A percentile compares a stretch with the other conserved stretches of the same genome.
Evolutionary conservation across 177 flowering plant species (phyloP).

Genomic region (Vitis hybrid): DNA sequence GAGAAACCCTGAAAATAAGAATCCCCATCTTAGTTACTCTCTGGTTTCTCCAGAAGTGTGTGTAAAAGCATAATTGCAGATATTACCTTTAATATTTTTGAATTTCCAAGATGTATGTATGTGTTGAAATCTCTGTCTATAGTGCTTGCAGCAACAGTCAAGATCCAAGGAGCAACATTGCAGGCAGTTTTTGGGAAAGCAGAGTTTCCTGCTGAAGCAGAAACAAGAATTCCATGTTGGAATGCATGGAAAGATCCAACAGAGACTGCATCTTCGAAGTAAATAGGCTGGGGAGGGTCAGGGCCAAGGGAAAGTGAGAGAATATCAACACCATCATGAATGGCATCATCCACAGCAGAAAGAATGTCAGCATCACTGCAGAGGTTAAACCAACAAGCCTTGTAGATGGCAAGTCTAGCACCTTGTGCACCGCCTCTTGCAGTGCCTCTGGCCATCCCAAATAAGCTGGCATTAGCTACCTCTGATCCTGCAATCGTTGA

Average conservation of each 20-base stretch:
- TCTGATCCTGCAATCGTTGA: slow-evolving; percentile 49
- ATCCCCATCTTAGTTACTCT: neutral
- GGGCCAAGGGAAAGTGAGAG: slow-evolving; percentile 52
- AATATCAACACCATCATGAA: slow-evolving; percentile 53
- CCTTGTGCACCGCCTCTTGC: slow-evolving; percentile 55
- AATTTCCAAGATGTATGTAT: slow-evolving; percentile 38
- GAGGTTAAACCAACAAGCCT: slow-evolving; percentile 46
- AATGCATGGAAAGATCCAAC: slow-evolving; percentile 60
- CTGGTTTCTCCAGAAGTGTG: too few species aligned
- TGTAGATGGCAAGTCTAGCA: slow-evolving; percentile 64
- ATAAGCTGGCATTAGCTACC: slow-evolving; percentile 38
- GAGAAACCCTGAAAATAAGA: slow-evolving; percentile 40
- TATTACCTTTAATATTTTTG: slow-evolving; percentile 36
- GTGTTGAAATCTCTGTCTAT: slow-evolving; percentile 47
- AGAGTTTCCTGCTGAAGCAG: slow-evolving; percentile 56
- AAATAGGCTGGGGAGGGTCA: slow-evolving; percentile 29
- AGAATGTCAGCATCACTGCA: slow-evolving; percentile 49
- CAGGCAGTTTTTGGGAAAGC: slow-evolving; percentile 35
- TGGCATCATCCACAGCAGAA: slow-evolving; percentile 51
- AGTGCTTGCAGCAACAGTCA: slow-evolving; percentile 69
- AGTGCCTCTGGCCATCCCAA: slow-evolving; percentile 48
- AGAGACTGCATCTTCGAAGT: slow-evolving; percentile 33
- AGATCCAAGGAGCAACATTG: slow-evolving; percentile 71
- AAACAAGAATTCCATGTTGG: slow-evolving; percentile 44
- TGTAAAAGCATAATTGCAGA: neutral